Percentiles rank a stretch among this genome's conserved stretches.
Conservation (phyloP, 768 basidiomycete species). For the Boletus coccyginus region DNA sequence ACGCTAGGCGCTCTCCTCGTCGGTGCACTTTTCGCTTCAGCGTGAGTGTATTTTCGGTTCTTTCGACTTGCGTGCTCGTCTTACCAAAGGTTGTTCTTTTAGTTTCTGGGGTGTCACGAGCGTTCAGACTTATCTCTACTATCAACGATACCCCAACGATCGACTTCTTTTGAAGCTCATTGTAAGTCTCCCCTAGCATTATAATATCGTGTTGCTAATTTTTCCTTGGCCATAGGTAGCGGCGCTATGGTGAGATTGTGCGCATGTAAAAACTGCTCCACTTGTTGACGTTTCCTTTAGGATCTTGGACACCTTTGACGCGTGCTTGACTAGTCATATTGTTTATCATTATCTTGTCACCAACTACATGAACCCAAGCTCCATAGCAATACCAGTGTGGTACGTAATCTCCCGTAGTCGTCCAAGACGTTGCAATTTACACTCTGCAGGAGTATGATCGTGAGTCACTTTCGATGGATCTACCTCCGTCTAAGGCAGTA, state of each 20-base stretch:
- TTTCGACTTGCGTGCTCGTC: background rate
- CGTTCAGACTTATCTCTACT: constrained; percentile 53
- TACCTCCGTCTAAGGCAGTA: background rate
- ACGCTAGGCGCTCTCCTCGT: constrained; percentile 55
- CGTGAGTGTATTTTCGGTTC: constrained; percentile 35
- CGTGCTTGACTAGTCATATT: constrained; percentile 49
- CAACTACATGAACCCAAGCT: constrained; percentile 49
- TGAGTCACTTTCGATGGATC: constrained; percentile 28
- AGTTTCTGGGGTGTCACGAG: constrained; percentile 63
- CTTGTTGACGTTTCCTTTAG: constrained; percentile 2
- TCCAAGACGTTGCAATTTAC: background rate
- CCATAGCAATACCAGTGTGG: constrained; percentile 49
- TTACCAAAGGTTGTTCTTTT: background rate
- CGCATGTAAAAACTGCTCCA: background rate
- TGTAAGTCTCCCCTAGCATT: constrained; percentile 27
- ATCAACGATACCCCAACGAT: constrained; percentile 37
- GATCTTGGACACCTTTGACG: constrained; percentile 56
- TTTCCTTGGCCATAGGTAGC: constrained; percentile 34
- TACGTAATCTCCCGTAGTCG: background rate
- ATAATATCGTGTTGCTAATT: constrained; percentile 25
- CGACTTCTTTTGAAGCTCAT: constrained; percentile 33
- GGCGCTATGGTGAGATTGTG: constrained; percentile 11
- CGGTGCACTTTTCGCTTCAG: constrained; percentile 51
- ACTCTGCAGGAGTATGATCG: constrained; percentile 47
- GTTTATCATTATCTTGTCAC: constrained; percentile 57